Conservation (phyloP, 1,284 basidiomycete species). For the Ceratobasidium theobromae region DNA sequence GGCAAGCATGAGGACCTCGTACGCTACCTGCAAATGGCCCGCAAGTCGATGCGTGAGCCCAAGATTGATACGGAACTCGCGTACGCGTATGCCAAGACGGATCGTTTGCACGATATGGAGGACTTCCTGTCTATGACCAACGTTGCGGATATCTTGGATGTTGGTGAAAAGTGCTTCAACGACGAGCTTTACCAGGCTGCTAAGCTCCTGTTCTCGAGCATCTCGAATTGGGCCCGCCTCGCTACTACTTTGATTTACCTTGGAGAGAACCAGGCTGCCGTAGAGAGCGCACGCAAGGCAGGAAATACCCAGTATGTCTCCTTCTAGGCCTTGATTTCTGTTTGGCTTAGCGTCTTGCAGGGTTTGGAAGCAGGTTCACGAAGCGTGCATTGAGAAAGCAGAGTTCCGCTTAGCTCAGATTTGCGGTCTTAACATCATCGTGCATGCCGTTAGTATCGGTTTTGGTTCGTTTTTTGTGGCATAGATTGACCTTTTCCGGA, state of each 20-base stretch:
- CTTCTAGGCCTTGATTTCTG: background rate
- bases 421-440: slow-evolving; percentile 93
- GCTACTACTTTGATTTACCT: slow-evolving; percentile 99
- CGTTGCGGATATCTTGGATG: slow-evolving; percentile 92
- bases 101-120: slow-evolving; percentile 98
- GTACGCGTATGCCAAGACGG: slow-evolving; percentile 96
- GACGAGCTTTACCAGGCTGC: slow-evolving; percentile 98
- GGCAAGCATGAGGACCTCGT: slow-evolving; percentile 99
- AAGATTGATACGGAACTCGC: slow-evolving; percentile 98
- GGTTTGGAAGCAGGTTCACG: slow-evolving; percentile 99
- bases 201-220: slow-evolving; percentile 92
- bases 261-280: slow-evolving; percentile 96
- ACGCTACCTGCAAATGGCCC: slow-evolving; percentile 98
- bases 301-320: slow-evolving; percentile 89
- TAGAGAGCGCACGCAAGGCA: slow-evolving; percentile 97
- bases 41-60: slow-evolving; percentile 95
- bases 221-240: slow-evolving; percentile 97
- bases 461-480: background rate
- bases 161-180: slow-evolving; percentile 99
- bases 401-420: slow-evolving; percentile 99
- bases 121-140: slow-evolving; percentile 99
- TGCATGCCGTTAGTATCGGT: slow-evolving; percentile 70
- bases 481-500: slow-evolving; percentile 3
- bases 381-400: slow-evolving; percentile 95
- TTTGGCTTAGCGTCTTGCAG: slow-evolving; percentile 45